Conservation (phyloP, 306 rosid species). For the Casuarina glauca region DNA sequence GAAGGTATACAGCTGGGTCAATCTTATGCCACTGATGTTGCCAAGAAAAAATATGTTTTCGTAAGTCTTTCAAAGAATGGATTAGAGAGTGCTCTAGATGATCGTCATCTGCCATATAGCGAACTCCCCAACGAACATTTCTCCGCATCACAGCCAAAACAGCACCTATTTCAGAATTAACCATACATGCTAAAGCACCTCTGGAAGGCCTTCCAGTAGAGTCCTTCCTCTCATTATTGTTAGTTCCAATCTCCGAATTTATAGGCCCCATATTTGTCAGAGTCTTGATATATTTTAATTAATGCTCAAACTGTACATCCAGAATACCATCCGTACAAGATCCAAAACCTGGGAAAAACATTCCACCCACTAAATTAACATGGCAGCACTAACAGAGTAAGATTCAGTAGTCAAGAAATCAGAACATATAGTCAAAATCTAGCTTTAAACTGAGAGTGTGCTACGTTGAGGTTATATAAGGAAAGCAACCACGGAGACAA, state of each 20-base stretch:
- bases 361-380: background rate
- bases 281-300: constrained; percentile 3
- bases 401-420: background rate
- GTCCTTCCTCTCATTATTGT: constrained; percentile 84
- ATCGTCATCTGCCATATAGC: constrained; percentile 90
- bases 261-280: constrained; percentile 63
- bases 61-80: constrained; percentile 78
- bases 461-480: background rate
- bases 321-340: background rate
- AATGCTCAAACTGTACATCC: background rate
- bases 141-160: constrained; percentile 97
- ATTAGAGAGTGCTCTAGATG: constrained; percentile 90
- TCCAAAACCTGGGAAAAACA: constrained; percentile 4
- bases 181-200: constrained; percentile 82
- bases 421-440: background rate
- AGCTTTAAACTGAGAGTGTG: background rate
- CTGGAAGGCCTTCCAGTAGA: constrained; percentile 52
- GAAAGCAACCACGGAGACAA: background rate
- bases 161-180: constrained; percentile 91
- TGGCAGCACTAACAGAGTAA: background rate
- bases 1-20: constrained; percentile 81
- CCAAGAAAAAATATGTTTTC: constrained; percentile 84
- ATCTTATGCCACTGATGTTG: constrained; percentile 90
- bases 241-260: constrained; percentile 68
- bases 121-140: constrained; percentile 94